Evolutionary conservation across 2,329 filamentous ascomycete species (phyloP).

Genomic region (Verticillium zaregamsianum): DNA sequence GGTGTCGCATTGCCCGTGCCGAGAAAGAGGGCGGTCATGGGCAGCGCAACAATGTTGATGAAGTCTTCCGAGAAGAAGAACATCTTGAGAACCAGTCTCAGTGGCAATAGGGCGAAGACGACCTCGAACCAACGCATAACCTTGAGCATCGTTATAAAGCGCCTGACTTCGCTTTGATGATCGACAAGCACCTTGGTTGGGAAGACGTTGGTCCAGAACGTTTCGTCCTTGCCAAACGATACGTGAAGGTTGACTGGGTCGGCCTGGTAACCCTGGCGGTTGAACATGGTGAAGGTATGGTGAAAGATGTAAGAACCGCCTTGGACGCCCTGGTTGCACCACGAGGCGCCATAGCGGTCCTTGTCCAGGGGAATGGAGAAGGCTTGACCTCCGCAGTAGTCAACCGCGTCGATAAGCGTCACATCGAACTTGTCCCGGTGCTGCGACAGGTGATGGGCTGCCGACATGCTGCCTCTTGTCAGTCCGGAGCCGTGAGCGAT

Average conservation of each 20-base stretch:
- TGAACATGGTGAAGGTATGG: slow-evolving; percentile 59
- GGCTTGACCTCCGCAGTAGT: slow-evolving; percentile 59
- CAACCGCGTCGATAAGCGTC: slow-evolving; percentile 51
- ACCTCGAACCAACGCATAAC: slow-evolving; percentile 52
- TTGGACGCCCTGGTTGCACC: slow-evolving; percentile 61
- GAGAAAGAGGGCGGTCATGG: slow-evolving; percentile 48
- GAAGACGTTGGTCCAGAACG: slow-evolving; percentile 61
- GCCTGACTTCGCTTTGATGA: slow-evolving; percentile 48
- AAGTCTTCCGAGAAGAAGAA: slow-evolving; percentile 65
- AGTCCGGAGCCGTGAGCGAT: not conserved
- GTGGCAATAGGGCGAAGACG: slow-evolving; percentile 51
- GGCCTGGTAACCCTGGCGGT: slow-evolving; percentile 43
- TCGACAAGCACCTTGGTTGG: slow-evolving; percentile 49
- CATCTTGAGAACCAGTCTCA: slow-evolving; percentile 58
- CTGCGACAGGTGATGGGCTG: slow-evolving; percentile 54
- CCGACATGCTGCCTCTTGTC: slow-evolving; percentile 41
- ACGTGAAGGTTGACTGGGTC: slow-evolving; percentile 55
- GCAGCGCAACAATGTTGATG: slow-evolving; percentile 60
- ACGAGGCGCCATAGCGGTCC: slow-evolving; percentile 52
- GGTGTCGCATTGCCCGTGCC: slow-evolving; percentile 68
- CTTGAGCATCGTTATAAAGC: slow-evolving; percentile 48
- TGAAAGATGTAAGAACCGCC: slow-evolving; percentile 56
- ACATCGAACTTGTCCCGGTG: slow-evolving; percentile 57
- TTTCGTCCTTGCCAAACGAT: slow-evolving; percentile 52
- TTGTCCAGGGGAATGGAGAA: slow-evolving; percentile 59